Evolutionary conservation across 2,329 filamentous ascomycete species (phyloP), one percentile per base, ranked within the genome.

Genomic region (Talaromyces funiculosus): DNA sequence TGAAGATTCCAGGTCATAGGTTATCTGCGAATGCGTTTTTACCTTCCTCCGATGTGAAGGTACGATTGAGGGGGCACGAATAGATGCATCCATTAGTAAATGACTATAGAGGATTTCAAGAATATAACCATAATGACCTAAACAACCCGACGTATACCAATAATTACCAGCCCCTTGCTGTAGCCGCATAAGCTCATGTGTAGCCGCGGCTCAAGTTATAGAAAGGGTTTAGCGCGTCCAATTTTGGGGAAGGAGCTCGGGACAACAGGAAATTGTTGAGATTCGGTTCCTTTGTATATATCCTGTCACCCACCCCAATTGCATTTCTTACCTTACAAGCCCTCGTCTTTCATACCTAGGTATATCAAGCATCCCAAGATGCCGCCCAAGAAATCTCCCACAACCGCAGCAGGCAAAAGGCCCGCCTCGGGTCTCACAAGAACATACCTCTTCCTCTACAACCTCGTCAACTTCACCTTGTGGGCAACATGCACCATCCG

Each of bases 371-470:
- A n/a, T n/a, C n/a, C n/a, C n/a, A n/a, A n/a, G n/a, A 61, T 61
- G 60, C 60, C 60, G 10, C 45, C 60, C 54, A 58, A 58, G 58
- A 54, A 37, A 18, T 31, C 47, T 24, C 9, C 59, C 18, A 37
- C 51, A 3, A 18, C 43, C 5, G n/a, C 37, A 14, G 12, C 53
- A 53, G 37, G 45, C 47, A 61, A 49, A 58, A 62, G 57, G 29
- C 53, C 61, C 6, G 57, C 31, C 51, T 61, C 60, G 7, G 60
- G 60, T 20, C 55, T 61, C 1, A 61, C 55, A 18, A 53, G 61
- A 18, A 42, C 77, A 71, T 96, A 97, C 78, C 85, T 97, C 58
- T 82, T 92, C 70, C 78, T 86, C 67, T 99, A 97, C 84, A 97
- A 97, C 77, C 82, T 86, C 68, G 71, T 87, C 65, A 95, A 88